Evolutionary conservation across 2,329 filamentous ascomycete species (phyloP).

Genomic region (Atkinsonella hypoxylon): DNA sequence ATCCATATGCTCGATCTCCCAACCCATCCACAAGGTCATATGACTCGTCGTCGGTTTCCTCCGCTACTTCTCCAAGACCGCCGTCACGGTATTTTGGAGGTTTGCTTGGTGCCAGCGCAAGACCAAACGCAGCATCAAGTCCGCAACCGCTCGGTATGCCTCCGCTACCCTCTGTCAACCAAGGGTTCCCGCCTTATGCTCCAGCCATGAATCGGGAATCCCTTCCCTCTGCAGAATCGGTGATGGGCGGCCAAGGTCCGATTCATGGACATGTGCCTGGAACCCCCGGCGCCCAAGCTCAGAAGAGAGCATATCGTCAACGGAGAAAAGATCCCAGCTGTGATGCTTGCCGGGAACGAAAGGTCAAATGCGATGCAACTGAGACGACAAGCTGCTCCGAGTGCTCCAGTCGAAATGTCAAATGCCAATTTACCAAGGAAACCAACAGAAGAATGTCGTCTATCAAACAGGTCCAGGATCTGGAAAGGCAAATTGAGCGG

Average conservation of each 20-base stretch:
- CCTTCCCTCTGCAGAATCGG: slow-evolving; percentile 45
- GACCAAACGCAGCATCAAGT: slow-evolving; percentile 35
- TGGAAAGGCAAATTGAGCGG: slow-evolving; percentile 80
- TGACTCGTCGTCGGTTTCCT: slow-evolving; percentile 52
- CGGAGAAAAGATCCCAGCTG: slow-evolving; percentile 93
- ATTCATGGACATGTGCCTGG: slow-evolving; percentile 21
- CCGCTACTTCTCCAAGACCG: slow-evolving; percentile 46
- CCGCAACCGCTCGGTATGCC: slow-evolving; percentile 43
- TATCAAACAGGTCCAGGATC: slow-evolving; percentile 96
- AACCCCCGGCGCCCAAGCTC: slow-evolving; percentile 46
- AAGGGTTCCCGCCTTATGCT: slow-evolving; percentile 40
- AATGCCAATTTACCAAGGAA: slow-evolving; percentile 98
- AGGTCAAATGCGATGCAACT: slow-evolving; percentile 87
- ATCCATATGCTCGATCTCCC: slow-evolving; percentile 47
- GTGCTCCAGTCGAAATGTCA: slow-evolving; percentile 90
- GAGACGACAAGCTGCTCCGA: slow-evolving; percentile 95
- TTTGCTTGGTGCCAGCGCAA: slow-evolving; percentile 39
- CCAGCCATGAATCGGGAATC: slow-evolving; percentile 47
- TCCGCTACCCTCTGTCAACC: slow-evolving; percentile 34
- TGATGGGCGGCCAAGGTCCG: slow-evolving; percentile 39
- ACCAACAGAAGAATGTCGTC: slow-evolving; percentile 98
- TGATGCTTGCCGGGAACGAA: slow-evolving; percentile 84
- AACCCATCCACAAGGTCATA: slow-evolving; percentile 50
- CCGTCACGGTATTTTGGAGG: slow-evolving; percentile 39
- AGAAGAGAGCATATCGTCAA: slow-evolving; percentile 91